These are phyloP conservation scores for Kodamaea sagamina DNA, from an alignment of 805 yeast genomes.

Conservation along the genomic window DNA sequence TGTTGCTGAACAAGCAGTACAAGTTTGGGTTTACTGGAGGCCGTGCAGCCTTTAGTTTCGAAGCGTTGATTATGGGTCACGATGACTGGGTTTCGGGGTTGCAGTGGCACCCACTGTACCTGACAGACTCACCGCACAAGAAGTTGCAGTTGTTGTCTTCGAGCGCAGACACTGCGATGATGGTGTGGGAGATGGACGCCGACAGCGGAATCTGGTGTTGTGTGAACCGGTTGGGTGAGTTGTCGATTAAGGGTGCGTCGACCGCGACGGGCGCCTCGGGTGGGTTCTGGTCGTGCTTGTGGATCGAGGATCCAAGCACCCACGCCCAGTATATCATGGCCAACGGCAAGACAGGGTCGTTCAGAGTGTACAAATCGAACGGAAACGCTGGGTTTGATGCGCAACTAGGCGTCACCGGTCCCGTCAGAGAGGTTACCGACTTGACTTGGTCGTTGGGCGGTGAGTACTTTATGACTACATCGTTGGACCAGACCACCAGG, in stretches of 20 bases:
- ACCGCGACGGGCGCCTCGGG: conserved; percentile 95
- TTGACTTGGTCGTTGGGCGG: conserved; percentile 73
- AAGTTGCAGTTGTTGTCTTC: conserved; percentile 70
- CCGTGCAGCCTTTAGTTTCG: conserved; percentile 68
- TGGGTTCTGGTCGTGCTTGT: conserved; percentile 63
- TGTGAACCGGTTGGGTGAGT: conserved; percentile 78
- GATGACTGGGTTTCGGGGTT: conserved; percentile 95
- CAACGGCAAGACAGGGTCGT: conserved; percentile 89
- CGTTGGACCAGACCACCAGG: conserved; percentile 92
- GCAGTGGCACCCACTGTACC: conserved; percentile 65
- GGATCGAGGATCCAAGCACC: conserved; percentile 53
- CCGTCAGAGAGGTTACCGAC: conserved; percentile 74
- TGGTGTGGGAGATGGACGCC: conserved; percentile 90
- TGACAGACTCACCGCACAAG: conserved; percentile 15
- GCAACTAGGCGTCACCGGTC: conserved; percentile 69
- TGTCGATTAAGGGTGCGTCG: conserved; percentile 94
- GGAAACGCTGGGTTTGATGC: conserved; percentile 45
- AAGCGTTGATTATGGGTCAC: conserved; percentile 94
- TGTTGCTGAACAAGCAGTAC: conserved; percentile 73
- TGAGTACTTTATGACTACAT: conserved; percentile 69
- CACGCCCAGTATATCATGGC: conserved; percentile 60
- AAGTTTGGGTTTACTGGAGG: conserved; percentile 46
- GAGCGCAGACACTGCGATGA: conserved; percentile 89
- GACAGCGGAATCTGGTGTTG: conserved; percentile 91
- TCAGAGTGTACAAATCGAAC: conserved; percentile 68